Conservation (phyloP, 1,139 yeast genomes). For the Suhomyces coccinellae region DNA sequence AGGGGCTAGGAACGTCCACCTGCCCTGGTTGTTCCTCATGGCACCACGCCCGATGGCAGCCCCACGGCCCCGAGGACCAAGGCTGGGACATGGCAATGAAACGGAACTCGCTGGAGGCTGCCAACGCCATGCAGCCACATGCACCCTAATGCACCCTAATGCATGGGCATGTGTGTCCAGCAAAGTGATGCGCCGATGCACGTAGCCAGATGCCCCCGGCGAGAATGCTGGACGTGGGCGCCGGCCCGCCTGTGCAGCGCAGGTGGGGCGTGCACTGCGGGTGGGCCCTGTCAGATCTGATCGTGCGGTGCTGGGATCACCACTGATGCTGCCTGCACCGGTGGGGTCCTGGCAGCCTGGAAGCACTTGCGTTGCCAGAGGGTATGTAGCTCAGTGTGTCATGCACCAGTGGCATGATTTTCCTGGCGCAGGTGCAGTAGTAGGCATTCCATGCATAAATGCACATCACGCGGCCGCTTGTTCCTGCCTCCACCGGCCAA, state of each 20-base stretch:
- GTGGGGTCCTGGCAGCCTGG: no score
- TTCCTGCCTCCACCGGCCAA: not conserved
- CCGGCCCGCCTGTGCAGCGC: no score
- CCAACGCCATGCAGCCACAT: not conserved
- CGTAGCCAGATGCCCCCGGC: no score
- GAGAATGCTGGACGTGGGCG: no score
- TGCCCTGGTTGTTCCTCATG: no score
- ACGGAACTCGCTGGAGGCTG: no score
- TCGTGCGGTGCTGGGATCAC: not conserved
- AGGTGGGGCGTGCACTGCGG: no score
- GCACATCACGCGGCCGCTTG: constrained; percentile 1
- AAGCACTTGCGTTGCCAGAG: not conserved
- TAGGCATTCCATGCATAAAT: constrained; percentile 2
- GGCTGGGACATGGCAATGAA: no score
- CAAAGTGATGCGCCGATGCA: no score
- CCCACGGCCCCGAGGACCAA: no score
- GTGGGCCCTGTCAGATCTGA: not conserved
- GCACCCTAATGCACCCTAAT: not conserved
- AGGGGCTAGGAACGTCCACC: not conserved
- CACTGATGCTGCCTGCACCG: not conserved
- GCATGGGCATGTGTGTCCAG: not conserved
- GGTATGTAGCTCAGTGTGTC: not conserved
- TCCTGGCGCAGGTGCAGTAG: not conserved
- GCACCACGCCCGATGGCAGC: no score
- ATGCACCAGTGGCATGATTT: constrained; percentile 7